Evolutionary conservation across 106 monocot genomes (phyloP).

Genomic region (Amphibolis antarctica): DNA sequence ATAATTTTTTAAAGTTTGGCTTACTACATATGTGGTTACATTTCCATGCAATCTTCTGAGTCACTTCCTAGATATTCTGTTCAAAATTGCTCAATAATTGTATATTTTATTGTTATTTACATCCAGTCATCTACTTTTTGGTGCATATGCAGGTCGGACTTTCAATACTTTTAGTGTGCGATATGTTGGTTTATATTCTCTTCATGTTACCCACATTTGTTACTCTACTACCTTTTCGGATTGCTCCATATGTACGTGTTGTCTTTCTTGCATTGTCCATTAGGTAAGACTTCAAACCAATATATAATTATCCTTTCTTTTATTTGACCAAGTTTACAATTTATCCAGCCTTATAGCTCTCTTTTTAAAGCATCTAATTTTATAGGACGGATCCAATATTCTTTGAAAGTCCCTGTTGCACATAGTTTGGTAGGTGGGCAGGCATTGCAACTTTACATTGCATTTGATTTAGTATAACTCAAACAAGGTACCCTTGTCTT

Average conservation of each 20-base stretch:
- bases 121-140: constrained; percentile 3
- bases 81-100: not conserved
- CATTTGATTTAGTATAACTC: too few species aligned
- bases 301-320: not conserved
- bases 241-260: constrained; percentile 83
- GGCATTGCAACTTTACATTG: too few species aligned
- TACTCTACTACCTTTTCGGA: constrained; percentile 54
- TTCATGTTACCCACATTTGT: constrained; percentile 32
- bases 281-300: constrained; percentile 36
- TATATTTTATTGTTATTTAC: not conserved
- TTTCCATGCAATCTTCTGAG: not conserved
- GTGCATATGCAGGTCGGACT: constrained; percentile 44
- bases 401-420: too few species aligned
- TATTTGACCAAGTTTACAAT: not conserved
- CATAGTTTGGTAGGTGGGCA: too few species aligned
- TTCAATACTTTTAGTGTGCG: constrained; percentile 53
- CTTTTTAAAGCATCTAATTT: too few species aligned
- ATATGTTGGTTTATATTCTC: constrained; percentile 51
- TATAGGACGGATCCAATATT: too few species aligned
- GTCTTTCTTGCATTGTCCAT: constrained; percentile 52
- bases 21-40: not conserved
- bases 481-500: too few species aligned
- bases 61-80: not conserved
- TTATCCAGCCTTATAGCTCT: not conserved
- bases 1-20: not conserved